phyloP scores from a whole-genome alignment of 1,139 yeast species.

The Debaryomyces singareniensis region DNA sequence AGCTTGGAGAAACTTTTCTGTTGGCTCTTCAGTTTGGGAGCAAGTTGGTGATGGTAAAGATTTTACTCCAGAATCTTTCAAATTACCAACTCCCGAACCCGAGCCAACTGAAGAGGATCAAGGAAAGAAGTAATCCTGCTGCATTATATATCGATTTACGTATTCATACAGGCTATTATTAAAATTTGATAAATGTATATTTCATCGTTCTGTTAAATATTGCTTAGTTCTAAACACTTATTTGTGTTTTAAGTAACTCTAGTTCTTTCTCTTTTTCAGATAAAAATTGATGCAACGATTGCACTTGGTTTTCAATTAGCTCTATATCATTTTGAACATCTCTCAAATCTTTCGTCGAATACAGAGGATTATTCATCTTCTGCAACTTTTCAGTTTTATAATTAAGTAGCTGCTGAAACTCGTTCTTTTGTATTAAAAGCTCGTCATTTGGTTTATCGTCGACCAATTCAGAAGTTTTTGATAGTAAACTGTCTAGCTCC shows the following conservation, averaged over 20 bases:
- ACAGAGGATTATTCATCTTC: conserved; percentile 5
- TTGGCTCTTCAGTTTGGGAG: conserved; percentile 87
- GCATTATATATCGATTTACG: conserved; percentile 2
- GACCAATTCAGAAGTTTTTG: conserved; percentile 47
- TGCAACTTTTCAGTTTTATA: conserved; percentile 48
- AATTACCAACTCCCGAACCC: conserved; percentile 77
- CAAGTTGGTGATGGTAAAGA: conserved; percentile 87
- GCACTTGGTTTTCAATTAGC: conserved; percentile 60
- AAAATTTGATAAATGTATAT: background rate
- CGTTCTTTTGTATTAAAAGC: conserved; percentile 46
- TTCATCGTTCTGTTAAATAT: no score
- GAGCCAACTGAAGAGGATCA: conserved; percentile 44
- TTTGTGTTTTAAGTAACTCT: conserved; percentile 36
- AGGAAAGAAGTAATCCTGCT: conserved; percentile 13
- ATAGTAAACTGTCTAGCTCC: conserved; percentile 61
- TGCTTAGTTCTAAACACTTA: no score
- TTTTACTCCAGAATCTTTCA: conserved; percentile 73
- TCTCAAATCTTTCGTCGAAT: conserved; percentile 22
- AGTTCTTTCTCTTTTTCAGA: conserved; percentile 47
- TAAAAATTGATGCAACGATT: conserved; percentile 52
- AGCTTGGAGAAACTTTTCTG: conserved; percentile 87
- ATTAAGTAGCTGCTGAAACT: conserved; percentile 73
- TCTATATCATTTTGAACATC: conserved; percentile 54
- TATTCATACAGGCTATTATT: conserved; percentile 1
- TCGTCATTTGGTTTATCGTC: conserved; percentile 22